Base-by-base conservation (phyloP, 192 early-diverging fungal species). In the Umbelopsis sp. region DNA sequence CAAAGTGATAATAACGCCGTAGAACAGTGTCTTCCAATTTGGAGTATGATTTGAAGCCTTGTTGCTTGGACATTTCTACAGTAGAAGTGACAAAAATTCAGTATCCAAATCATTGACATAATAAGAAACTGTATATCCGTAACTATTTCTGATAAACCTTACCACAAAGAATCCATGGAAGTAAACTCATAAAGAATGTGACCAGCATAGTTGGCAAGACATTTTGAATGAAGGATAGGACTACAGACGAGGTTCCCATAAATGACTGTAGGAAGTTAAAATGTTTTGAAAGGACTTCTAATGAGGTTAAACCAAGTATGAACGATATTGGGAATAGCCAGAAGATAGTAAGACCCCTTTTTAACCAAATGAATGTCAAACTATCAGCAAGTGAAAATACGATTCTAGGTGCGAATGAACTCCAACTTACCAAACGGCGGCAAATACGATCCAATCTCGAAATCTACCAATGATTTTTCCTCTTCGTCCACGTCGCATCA, bases 251-350 rank as follows among this genome's bases (percentile, higher is more conserved):
- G 9, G 80, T 73, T 3, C 80, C 74, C 9, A 85, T 34, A 43
- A 90, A 82, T 10, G 83, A 79, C 6, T 66, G 50, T 31, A 89
- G 38, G 47, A 89, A 87, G 25, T 66, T 26, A 38, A 87, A 81
- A 25, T 77, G 76, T 21, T 74, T 69, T 4, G 82, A 85, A 16
- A 90, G 54, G 2, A 83, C 80, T 25, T 80, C 82, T 17, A 88
- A 45, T 4, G 84, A 85, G 0, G 85, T 87, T 62, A 90, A 66
- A 12, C 82, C 81, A 21, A 90, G 72, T 69, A 90, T 82, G 32
- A 84, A 83, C 0, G 83, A 78, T 9, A 88, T 88, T 1, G 88
- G 88, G 45, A 88, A 86, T 26, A 90, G 74, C 88, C 88, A 90
- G 69, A 90, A 86, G 20, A 90, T 79, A 17, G 82, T 90, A n/a